Percentiles rank a stretch among this genome's conserved stretches.
phyloP scores from a whole-genome alignment of 2,329 filamentous ascomycete species.

The Aureobasidium zeae region DNA sequence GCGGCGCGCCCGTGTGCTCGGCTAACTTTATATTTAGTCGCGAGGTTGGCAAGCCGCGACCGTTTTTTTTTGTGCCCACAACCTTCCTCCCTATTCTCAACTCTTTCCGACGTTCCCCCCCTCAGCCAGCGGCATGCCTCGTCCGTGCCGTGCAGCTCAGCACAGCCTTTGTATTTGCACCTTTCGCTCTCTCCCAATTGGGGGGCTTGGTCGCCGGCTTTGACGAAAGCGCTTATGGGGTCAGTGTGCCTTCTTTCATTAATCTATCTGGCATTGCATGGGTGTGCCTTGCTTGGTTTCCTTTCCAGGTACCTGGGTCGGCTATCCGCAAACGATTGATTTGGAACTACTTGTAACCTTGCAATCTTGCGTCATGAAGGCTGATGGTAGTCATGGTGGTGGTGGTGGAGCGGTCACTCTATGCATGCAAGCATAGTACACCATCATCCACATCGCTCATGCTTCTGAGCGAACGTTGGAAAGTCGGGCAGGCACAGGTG shows the following conservation, averaged over 20 bases:
- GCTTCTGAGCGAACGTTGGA: conserved; percentile 5
- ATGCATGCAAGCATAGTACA: conserved; percentile 9
- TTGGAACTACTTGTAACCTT: conserved; percentile 9
- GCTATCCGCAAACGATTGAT: conserved; percentile 5
- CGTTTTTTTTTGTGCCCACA: too few relatives aligned
- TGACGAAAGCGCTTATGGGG: neutral
- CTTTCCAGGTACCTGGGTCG: conserved; percentile 11
- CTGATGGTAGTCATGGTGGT: conserved; percentile 7
- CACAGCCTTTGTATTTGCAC: too few relatives aligned
- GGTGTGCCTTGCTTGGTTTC: too few relatives aligned
- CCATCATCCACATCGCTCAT: too few relatives aligned
- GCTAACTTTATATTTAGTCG: conserved; percentile 8
- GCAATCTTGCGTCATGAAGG: too few relatives aligned
- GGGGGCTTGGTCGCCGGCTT: conserved; percentile 1
- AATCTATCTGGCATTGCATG: conserved; percentile 11
- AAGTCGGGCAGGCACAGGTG: neutral
- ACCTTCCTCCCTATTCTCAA: conserved; percentile 2
- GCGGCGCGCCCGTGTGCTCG: conserved; percentile 8
- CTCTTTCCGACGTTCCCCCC: conserved; percentile 12
- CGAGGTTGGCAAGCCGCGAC: too few relatives aligned
- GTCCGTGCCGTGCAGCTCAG: conserved; percentile 11
- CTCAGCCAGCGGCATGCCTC: too few relatives aligned
- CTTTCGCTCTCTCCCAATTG: too few relatives aligned
- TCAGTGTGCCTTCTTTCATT: conserved; percentile 4
- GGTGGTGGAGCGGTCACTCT: conserved; percentile 5